Conservation (phyloP, 371 early-diverging fungal species). For the Hamiltosporidium tvaerminnensis region DNA sequence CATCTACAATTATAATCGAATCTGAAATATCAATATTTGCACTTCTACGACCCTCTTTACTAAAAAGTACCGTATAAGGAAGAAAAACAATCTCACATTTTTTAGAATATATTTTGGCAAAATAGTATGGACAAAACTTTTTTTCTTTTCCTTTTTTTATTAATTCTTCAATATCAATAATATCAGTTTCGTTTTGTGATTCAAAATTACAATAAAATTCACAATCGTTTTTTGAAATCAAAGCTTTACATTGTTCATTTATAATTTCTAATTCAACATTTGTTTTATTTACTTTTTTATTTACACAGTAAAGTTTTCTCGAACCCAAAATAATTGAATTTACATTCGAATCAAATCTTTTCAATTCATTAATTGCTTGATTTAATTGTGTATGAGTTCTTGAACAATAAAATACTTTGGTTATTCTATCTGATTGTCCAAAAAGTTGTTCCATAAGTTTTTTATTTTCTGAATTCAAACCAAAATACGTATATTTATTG, state of each 20-base stretch:
- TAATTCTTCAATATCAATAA: slow-evolving; percentile 44
- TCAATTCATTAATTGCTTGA: slow-evolving; percentile 48
- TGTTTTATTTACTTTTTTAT: slow-evolving; percentile 22
- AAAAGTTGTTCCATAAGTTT: slow-evolving; percentile 19
- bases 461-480: slow-evolving; percentile 21
- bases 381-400: slow-evolving; percentile 51
- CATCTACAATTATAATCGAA: slow-evolving; percentile 51
- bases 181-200: slow-evolving; percentile 7
- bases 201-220: slow-evolving; percentile 26
- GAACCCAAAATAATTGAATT: slow-evolving; percentile 44
- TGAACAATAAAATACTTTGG: slow-evolving; percentile 46
- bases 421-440: neutral
- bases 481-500: neutral
- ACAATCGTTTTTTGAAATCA: slow-evolving; percentile 35
- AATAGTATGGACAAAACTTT: slow-evolving; percentile 51
- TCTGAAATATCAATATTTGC: slow-evolving; percentile 31
- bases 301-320: slow-evolving; percentile 47
- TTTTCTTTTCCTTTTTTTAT: slow-evolving; percentile 14
- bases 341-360: slow-evolving; percentile 14
- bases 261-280: slow-evolving; percentile 36
- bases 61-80: slow-evolving; percentile 48
- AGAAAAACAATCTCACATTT: slow-evolving; percentile 45
- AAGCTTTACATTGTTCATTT: slow-evolving; percentile 45
- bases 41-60: slow-evolving; percentile 35
- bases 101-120: slow-evolving; percentile 21